Evolutionary conservation across 108 stramenopile species (phyloP).

Genomic region (Fistulifera pelliculosa): DNA sequence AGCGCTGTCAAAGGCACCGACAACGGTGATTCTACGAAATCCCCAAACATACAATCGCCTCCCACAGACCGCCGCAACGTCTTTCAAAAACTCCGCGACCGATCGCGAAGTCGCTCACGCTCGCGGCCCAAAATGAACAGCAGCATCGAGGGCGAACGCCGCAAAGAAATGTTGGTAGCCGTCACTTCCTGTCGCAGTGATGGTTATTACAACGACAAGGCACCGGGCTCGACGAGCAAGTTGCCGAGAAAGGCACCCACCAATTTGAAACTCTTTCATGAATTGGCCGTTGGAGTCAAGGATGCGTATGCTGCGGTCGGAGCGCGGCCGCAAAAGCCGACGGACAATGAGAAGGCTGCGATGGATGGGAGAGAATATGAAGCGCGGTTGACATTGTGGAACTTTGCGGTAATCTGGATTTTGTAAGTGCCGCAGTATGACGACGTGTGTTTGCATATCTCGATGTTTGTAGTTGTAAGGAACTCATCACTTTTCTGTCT

Average conservation of each 20-base stretch:
- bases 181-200: conserved; percentile 83
- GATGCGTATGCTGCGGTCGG: conserved; percentile 81
- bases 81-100: conserved; percentile 20
- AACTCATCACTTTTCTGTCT: not conserved
- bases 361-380: conserved; percentile 22
- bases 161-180: conserved; percentile 48
- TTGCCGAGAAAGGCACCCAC: conserved; percentile 72
- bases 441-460: conserved; percentile 38
- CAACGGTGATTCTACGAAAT: not conserved
- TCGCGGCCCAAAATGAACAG: not conserved
- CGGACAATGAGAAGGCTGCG: conserved; percentile 16
- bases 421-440: conserved; percentile 57
- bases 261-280: conserved; percentile 79
- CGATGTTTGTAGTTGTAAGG: not conserved
- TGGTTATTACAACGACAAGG: conserved; percentile 80
- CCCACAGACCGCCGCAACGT: conserved; percentile 3
- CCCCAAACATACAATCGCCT: not conserved
- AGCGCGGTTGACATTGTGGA: conserved; percentile 47
- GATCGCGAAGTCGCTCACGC: conserved; percentile 29
- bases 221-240: conserved; percentile 71
- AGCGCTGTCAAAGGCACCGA: not conserved
- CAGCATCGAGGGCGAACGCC: not conserved
- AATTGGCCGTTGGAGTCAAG: conserved; percentile 78
- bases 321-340: conserved; percentile 40
- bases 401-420: conserved; percentile 80